Conservation (phyloP, 2,329 filamentous ascomycete species). For the Calonectria hongkongensis region DNA sequence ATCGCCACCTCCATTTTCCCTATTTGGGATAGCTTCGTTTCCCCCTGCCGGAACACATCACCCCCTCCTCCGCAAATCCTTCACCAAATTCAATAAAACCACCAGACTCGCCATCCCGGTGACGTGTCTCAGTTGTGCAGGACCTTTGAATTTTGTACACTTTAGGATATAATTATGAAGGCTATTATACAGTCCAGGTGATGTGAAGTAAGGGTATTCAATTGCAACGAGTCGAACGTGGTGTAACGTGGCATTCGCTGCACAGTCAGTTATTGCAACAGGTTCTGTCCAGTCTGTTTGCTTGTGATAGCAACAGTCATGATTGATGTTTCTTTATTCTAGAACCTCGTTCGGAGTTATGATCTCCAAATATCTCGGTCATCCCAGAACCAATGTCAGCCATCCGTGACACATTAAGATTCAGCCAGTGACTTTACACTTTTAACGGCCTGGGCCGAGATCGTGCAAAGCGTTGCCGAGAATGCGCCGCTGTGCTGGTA, state of each 20-base stretch:
- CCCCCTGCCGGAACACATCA: conserved; percentile 4
- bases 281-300: too few species aligned
- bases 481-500: too few species aligned
- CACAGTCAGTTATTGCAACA: background rate
- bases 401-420: too few species aligned
- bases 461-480: too few species aligned
- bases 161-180: conserved; percentile 1
- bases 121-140: conserved; percentile 6
- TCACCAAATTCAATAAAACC: conserved; percentile 1
- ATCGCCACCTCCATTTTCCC: conserved; percentile 12
- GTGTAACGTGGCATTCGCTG: background rate
- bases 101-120: background rate
- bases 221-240: background rate
- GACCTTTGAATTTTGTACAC: background rate
- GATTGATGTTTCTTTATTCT: too few species aligned
- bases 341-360: background rate
- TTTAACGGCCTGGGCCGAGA: too few species aligned
- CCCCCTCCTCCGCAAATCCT: conserved; percentile 22
- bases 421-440: too few species aligned
- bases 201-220: background rate
- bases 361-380: too few species aligned
- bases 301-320: background rate
- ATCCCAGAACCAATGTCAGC: too few species aligned
- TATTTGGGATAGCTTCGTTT: conserved; percentile 1
- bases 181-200: background rate